Percentiles rank a stretch among this genome's conserved stretches.
These are phyloP conservation scores for Fusarium nanum DNA, from an alignment of 2,329 filamentous ascomycete genomes.

Conservation along the genomic window DNA sequence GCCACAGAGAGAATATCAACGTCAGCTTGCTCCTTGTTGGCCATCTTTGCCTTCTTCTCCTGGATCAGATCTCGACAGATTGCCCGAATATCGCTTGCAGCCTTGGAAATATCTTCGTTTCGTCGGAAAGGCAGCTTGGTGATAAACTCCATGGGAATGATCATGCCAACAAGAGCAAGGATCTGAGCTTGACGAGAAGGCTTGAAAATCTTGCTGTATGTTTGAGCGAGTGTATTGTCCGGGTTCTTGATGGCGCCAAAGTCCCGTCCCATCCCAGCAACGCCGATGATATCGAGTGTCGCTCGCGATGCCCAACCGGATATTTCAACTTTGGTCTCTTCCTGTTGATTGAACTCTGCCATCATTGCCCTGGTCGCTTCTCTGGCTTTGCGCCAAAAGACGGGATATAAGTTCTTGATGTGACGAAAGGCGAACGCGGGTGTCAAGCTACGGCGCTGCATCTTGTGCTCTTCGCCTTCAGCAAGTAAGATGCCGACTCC, in stretches of 20 bases:
- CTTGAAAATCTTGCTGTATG: conserved; percentile 67
- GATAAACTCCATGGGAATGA: conserved; percentile 73
- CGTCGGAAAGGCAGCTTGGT: conserved; percentile 73
- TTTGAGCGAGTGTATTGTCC: conserved; percentile 66
- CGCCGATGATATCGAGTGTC: conserved; percentile 80
- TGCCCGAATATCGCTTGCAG: conserved; percentile 69
- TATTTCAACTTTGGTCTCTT: conserved; percentile 64
- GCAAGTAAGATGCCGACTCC: conserved; percentile 80
- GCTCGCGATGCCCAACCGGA: conserved; percentile 72
- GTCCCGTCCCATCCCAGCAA: conserved; percentile 77
- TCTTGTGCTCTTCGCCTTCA: conserved; percentile 91
- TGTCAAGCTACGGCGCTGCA: conserved; percentile 81
- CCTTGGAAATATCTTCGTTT: conserved; percentile 72
- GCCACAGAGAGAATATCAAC: conserved; percentile 85
- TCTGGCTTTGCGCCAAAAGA: conserved; percentile 83
- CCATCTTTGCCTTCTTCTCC: conserved; percentile 71
- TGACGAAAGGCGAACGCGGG: conserved; percentile 89
- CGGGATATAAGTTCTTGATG: conserved; percentile 83
- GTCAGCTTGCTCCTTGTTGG: conserved; percentile 62
- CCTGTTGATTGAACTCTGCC: conserved; percentile 46
- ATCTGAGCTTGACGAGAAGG: conserved; percentile 64
- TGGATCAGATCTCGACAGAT: conserved; percentile 76
- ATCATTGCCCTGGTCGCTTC: conserved; percentile 75
- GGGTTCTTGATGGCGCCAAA: conserved; percentile 74
- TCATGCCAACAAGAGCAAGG: conserved; percentile 67